Evolutionary conservation across 371 early-diverging fungal species (phyloP).

Genomic region (Syncephalis plumigaleata): DNA sequence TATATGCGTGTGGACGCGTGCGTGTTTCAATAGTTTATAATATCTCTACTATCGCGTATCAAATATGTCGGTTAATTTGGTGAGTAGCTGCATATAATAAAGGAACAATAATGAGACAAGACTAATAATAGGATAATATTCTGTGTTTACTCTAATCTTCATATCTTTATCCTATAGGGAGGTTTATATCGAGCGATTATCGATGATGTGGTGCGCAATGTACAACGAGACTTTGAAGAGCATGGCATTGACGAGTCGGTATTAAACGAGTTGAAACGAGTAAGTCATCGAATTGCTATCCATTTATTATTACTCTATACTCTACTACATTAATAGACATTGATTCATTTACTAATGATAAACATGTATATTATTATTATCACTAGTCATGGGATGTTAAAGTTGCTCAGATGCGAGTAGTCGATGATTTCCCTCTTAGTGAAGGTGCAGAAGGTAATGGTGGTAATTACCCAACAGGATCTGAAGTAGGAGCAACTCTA

Average conservation of each 20-base stretch:
- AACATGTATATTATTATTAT: conserved; percentile 5
- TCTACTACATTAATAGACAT: conserved; percentile 46
- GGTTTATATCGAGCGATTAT: conserved; percentile 79
- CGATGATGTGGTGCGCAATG: conserved; percentile 82
- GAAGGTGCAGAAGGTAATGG: neutral
- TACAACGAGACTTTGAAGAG: conserved; percentile 76
- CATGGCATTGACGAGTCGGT: conserved; percentile 79
- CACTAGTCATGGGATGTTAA: conserved; percentile 3
- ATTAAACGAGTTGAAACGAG: conserved; percentile 71
- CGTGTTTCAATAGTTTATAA: too few relatives aligned
- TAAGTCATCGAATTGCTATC: conserved; percentile 14
- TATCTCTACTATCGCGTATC: too few relatives aligned
- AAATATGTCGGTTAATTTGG: neutral
- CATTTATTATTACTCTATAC: neutral
- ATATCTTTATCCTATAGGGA: conserved; percentile 17
- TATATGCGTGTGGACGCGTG: too few relatives aligned
- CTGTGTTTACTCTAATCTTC: neutral
- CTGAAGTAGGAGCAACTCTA: neutral
- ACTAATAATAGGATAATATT: too few relatives aligned
- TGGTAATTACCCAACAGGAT: neutral
- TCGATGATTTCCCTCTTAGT: neutral
- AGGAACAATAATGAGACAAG: too few relatives aligned
- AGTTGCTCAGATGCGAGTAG: neutral
- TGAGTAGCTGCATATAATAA: too few relatives aligned
- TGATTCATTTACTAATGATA: conserved; percentile 20